Evolutionary conservation across 2,329 filamentous ascomycete species (phyloP), one percentile per base, ranked within the genome.

Genomic region (Penicillium sp.): DNA sequence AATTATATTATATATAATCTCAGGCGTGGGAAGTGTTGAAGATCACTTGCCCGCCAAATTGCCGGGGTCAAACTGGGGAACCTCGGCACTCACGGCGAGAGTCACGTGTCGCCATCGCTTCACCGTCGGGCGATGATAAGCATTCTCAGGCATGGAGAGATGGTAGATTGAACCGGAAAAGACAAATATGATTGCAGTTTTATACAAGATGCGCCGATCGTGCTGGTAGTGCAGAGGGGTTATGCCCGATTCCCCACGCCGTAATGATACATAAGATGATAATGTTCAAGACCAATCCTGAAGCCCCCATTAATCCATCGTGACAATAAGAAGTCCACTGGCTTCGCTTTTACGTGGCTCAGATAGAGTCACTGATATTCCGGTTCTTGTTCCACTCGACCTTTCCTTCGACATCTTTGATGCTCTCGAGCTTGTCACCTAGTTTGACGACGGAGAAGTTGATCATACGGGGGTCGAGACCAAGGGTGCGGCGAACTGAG

Each of bases 401-500:
- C 52, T 71, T 65, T 11, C 80, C 79, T 7, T 65, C 62, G 21
- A 81, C 68, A 58, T 79, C 70, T 62, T 75, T 78, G 47, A 84
- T 76, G 53, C 81, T 76, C 52, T 79, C 74, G 49, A 84, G 66
- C 60, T 76, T 83, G 43, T 73, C 70, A 7, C 90, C 91, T 51
- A 97, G 75, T 75, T 90, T 94, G 42, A 97, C 89, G 45, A 91
- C 82, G 17, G 82, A 83, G 57, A 90, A 84, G 43, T 89, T 81
- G 49, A 98, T 86, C 80, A 97, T 86, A 41, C 93, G 77, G 27
- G 93, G 91, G 70, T 98, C 93, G 53, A 94, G 75, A 35, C 80
- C 78, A 52, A 98, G 76, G 13, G 86, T 91, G 45, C 77, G 77
- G 47, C 84, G 78, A 27, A 98, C 78, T 29, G 81, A 75, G 51